Evolutionary conservation across 352 stramenopile genomes (phyloP).

Genomic region (Phytopythium montanum): DNA sequence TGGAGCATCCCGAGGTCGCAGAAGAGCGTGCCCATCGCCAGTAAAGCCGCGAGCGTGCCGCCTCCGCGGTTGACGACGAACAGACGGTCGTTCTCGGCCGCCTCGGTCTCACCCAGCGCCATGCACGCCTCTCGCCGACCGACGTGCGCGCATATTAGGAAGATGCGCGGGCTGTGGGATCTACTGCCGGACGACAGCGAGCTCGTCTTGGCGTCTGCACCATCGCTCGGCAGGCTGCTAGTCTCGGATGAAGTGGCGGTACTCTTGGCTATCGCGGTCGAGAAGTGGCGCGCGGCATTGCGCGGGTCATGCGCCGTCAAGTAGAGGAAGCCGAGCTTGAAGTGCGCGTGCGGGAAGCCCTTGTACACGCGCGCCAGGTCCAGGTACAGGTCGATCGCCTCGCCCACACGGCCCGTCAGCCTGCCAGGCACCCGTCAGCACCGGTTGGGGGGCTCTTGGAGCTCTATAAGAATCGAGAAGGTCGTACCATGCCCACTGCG

Average conservation of each 20-base stretch:
- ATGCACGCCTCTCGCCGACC: conserved; percentile 35
- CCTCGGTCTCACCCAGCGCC: conserved; percentile 18
- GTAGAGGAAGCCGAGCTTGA: conserved; percentile 52
- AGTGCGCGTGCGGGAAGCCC: conserved; percentile 44
- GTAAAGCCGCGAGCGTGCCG: conserved; percentile 15
- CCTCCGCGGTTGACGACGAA: conserved; percentile 40
- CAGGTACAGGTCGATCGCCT: conserved; percentile 45
- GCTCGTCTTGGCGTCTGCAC: not conserved
- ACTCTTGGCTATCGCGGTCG: conserved; percentile 28
- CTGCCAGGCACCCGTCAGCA: conserved; percentile 8
- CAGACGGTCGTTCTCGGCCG: conserved; percentile 31
- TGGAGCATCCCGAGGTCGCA: conserved; percentile 49
- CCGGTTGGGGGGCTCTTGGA: not conserved
- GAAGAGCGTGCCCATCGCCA: conserved; percentile 54
- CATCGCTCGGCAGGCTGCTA: not conserved
- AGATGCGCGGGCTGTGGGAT: conserved; percentile 20
- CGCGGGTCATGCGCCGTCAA: conserved; percentile 26
- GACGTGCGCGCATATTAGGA: conserved; percentile 38
- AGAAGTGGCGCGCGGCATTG: conserved; percentile 32
- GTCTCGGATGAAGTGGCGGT: not conserved
- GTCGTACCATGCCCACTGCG: conserved; percentile 45
- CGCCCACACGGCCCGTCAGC: conserved; percentile 38
- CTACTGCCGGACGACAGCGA: not conserved
- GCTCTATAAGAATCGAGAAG: not conserved
- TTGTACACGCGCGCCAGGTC: conserved; percentile 34